phyloP scores from a whole-genome alignment of 805 yeast genomes.

The Candida suzukii region DNA sequence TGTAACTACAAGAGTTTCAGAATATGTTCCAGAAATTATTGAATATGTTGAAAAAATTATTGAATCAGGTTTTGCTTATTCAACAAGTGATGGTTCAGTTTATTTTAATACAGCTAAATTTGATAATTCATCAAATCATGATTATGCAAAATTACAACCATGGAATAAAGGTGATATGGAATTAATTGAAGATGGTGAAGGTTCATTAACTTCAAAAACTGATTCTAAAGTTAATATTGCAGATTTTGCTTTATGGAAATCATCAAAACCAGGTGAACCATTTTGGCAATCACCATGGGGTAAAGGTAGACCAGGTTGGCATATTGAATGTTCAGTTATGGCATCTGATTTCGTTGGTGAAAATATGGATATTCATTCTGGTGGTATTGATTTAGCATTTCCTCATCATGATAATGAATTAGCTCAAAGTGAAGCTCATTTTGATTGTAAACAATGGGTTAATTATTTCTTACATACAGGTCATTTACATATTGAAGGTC shows the following conservation, averaged over 20 bases:
- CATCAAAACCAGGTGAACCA: conserved; percentile 96
- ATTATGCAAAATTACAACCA: conserved; percentile 94
- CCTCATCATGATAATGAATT: conserved; percentile 99
- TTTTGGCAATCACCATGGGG: conserved; percentile 97
- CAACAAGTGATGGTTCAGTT: conserved; percentile 86
- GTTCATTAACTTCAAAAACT: conserved; percentile 50
- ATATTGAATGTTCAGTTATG: conserved; percentile 98
- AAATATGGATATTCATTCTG: conserved; percentile 89
- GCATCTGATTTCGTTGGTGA: conserved; percentile 83
- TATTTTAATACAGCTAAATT: conserved; percentile 86
- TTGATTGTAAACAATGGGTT: conserved; percentile 88
- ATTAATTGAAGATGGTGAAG: conserved; percentile 91
- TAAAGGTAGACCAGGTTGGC: conserved; percentile 98
- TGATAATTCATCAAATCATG: conserved; percentile 65
- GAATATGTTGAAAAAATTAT: conserved; percentile 71
- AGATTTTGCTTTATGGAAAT: conserved; percentile 96
- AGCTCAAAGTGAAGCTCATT: conserved; percentile 95
- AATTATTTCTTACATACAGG: conserved; percentile 96
- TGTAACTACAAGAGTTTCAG: conserved; percentile 89
- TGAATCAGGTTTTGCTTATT: conserved; percentile 75
- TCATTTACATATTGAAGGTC: conserved; percentile 96
- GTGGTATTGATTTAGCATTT: conserved; percentile 95
- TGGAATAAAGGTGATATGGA: conserved; percentile 92
- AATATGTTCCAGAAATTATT: conserved; percentile 89
- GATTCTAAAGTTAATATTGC: conserved; percentile 64